These are phyloP conservation scores for Lycium barbarum DNA, from an alignment of 257 asterid species.

Conservation along the genomic window DNA sequence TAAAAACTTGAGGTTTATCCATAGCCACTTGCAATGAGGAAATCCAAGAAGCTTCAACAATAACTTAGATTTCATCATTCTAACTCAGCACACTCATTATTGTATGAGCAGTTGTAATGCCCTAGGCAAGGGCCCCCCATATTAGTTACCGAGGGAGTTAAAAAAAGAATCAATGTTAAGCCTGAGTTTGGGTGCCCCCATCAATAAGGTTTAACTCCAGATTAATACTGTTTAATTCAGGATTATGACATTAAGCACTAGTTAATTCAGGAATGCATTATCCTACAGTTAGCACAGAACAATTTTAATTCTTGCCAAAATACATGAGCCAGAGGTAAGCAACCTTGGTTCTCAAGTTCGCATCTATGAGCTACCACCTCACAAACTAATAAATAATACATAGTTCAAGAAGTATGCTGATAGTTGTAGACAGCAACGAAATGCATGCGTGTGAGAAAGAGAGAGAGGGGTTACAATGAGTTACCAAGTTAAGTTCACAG, in stretches of 20 bases:
- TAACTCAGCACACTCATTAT: not conserved
- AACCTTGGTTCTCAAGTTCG: not conserved
- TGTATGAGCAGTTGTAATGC: not conserved
- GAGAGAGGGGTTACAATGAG: conserved; percentile 30
- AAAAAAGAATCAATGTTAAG: not conserved
- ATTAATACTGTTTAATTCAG: not conserved
- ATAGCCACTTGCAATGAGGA: not conserved
- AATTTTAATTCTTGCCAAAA: not conserved
- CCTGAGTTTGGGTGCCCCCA: not conserved
- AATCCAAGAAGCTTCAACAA: not conserved
- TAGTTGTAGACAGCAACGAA: not conserved
- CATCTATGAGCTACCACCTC: not conserved
- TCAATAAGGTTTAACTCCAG: not conserved
- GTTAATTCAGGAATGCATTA: not conserved
- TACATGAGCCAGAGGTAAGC: not conserved
- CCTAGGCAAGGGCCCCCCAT: not conserved
- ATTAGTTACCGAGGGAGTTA: not conserved
- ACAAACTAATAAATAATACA: not conserved
- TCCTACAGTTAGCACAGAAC: not conserved
- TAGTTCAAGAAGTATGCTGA: not conserved
- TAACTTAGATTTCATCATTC: not conserved
- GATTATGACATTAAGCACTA: not conserved
- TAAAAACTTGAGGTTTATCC: conserved; percentile 5
- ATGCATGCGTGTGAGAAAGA: not conserved
- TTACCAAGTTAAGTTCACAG: conserved; percentile 76